These are phyloP conservation scores for Oryza longistaminata DNA, from an alignment of 176 grass and related monocot genomes.

Conservation along the genomic window DNA sequence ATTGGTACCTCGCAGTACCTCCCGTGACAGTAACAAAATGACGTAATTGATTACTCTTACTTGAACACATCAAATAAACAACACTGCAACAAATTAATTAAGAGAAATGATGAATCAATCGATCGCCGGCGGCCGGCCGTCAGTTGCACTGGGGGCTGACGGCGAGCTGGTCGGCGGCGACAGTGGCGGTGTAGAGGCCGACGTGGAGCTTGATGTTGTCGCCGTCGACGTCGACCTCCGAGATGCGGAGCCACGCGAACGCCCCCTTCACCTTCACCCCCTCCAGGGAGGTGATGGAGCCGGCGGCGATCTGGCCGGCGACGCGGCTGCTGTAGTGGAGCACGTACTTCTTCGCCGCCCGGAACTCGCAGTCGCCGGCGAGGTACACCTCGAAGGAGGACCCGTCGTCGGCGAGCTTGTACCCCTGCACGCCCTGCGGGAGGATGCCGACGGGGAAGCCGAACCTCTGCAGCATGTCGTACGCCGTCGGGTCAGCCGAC, in stretches of 20 bases:
- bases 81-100: background rate
- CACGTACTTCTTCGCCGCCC: constrained; percentile 18
- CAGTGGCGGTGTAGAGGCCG: background rate
- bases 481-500: constrained; percentile 3
- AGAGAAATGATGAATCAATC: background rate
- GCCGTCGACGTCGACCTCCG: background rate
- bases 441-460: constrained; percentile 2
- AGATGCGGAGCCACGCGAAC: background rate
- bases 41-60: too few species aligned
- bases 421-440: constrained; percentile 40
- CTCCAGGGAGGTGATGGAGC: background rate
- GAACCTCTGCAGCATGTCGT: constrained; percentile 52
- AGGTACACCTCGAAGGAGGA: constrained; percentile 62
- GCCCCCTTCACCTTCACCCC: constrained; percentile 19
- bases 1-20: background rate
- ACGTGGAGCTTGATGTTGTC: background rate
- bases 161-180: background rate
- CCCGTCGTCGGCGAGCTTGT: constrained; percentile 19
- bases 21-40: background rate
- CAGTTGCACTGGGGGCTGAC: constrained; percentile 1
- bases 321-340: constrained; percentile 45
- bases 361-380: constrained; percentile 38
- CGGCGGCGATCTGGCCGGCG: constrained; percentile 26
- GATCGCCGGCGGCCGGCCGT: background rate
- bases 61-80: background rate